Conservation (phyloP, 106 monocot genomes). For the Platanthera zijinensis region DNA sequence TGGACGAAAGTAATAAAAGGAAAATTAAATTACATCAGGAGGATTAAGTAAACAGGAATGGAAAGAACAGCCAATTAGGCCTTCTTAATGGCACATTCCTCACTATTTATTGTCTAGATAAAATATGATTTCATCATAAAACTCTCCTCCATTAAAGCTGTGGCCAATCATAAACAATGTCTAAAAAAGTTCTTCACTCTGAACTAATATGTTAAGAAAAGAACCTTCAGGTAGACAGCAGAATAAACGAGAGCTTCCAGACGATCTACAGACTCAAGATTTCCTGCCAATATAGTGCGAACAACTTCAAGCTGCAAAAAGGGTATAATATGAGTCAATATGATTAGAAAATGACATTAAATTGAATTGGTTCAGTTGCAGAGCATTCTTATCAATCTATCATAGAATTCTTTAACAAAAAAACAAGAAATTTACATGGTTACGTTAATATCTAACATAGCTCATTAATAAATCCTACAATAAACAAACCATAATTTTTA, state of each 20-base stretch:
- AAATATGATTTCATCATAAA: background rate
- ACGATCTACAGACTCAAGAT: conserved; percentile 10
- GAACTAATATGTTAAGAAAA: background rate
- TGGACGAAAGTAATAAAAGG: background rate
- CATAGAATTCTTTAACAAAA: background rate
- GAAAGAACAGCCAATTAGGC: background rate
- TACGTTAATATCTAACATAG: background rate
- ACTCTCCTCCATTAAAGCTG: background rate
- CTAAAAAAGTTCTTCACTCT: background rate
- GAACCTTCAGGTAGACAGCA: conserved; percentile 82
- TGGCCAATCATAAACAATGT: background rate
- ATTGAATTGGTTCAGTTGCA: background rate
- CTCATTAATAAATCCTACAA: background rate
- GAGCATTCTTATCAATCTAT: background rate
- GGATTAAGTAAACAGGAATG: background rate
- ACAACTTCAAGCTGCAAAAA: conserved; percentile 74
- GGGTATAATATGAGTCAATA: background rate
- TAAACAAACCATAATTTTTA: background rate
- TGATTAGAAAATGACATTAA: background rate
- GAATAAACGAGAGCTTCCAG: conserved; percentile 67
- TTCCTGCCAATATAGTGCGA: conserved; percentile 34
- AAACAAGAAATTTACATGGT: background rate
- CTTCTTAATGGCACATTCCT: background rate
- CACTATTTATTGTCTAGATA: background rate
- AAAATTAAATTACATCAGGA: background rate